A percentile compares a stretch with the other conserved stretches of the same genome.
phyloP scores from a whole-genome alignment of 2,329 filamentous ascomycete genomes.

The Botrytis fabae region DNA sequence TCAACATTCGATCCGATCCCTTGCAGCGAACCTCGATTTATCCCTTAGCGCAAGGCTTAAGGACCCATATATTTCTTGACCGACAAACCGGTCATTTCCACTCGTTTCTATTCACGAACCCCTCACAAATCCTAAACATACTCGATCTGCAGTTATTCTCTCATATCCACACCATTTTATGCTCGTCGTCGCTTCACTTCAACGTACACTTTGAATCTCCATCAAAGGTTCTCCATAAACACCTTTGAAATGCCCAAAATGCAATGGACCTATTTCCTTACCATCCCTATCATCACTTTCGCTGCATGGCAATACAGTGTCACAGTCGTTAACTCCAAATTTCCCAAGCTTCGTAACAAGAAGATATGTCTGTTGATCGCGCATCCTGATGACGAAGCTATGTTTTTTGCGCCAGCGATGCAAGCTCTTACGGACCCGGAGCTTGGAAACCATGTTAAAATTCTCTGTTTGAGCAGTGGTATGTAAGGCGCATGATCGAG shows the following conservation, averaged over 20 bases:
- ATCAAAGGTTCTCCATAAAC: background rate
- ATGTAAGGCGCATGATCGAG: slow-evolving; percentile 28
- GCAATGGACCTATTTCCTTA: slow-evolving; percentile 36
- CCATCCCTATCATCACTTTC: slow-evolving; percentile 45
- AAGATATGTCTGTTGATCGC: slow-evolving; percentile 91
- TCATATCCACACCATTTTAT: background rate
- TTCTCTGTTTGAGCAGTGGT: slow-evolving; percentile 89
- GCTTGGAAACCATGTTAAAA: slow-evolving; percentile 87
- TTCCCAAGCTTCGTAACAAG: slow-evolving; percentile 75
- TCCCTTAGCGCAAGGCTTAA: slow-evolving; percentile 9
- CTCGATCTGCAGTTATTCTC: background rate
- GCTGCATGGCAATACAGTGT: slow-evolving; percentile 43
- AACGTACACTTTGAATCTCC: background rate
- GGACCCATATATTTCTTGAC: slow-evolving; percentile 9
- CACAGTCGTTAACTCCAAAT: slow-evolving; percentile 45
- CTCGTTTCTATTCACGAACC: slow-evolving; percentile 8
- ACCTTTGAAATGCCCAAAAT: slow-evolving; percentile 27
- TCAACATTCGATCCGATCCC: background rate
- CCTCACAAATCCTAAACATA: slow-evolving; percentile 2
- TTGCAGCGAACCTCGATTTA: background rate
- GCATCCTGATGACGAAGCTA: slow-evolving; percentile 97
- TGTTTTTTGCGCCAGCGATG: slow-evolving; percentile 95
- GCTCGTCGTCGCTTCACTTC: slow-evolving; percentile 6
- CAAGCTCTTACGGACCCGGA: slow-evolving; percentile 79
- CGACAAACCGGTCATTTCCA: slow-evolving; percentile 12